phyloP scores from a whole-genome alignment of 1,284 basidiomycete species.

The Austropuccinia psidii region DNA sequence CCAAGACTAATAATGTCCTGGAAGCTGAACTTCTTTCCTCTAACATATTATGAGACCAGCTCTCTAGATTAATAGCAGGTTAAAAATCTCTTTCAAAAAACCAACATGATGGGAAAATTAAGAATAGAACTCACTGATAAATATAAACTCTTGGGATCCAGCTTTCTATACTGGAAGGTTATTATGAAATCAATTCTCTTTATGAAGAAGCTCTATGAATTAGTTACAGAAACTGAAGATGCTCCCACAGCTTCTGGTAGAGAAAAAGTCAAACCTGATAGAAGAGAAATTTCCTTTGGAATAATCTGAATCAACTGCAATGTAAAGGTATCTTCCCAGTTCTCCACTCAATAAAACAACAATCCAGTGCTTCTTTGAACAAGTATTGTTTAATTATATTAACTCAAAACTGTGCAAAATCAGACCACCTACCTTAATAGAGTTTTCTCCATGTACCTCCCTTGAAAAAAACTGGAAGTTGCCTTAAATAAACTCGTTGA shows the following conservation, averaged over 20 bases:
- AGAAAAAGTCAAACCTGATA: background rate
- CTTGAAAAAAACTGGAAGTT: background rate
- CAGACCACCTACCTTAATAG: background rate
- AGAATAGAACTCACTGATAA: background rate
- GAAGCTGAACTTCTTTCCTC: no score
- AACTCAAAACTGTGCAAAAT: background rate
- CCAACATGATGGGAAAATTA: background rate
- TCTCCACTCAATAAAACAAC: background rate
- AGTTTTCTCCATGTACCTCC: background rate
- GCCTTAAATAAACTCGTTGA: background rate
- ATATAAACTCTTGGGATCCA: background rate
- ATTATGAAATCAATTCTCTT: background rate
- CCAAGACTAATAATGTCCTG: no score
- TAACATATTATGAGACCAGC: constrained; percentile 4
- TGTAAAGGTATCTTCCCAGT: background rate
- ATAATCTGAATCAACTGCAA: background rate
- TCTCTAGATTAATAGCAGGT: background rate
- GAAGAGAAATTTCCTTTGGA: background rate
- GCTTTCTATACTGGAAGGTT: background rate
- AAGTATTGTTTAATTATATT: background rate
- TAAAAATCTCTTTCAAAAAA: background rate
- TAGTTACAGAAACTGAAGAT: background rate
- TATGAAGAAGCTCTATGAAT: background rate
- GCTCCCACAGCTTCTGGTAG: background rate
- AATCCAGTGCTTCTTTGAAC: background rate